Conservation (phyloP, 768 basidiomycete genomes). For the Tremella fuciformis region DNA sequence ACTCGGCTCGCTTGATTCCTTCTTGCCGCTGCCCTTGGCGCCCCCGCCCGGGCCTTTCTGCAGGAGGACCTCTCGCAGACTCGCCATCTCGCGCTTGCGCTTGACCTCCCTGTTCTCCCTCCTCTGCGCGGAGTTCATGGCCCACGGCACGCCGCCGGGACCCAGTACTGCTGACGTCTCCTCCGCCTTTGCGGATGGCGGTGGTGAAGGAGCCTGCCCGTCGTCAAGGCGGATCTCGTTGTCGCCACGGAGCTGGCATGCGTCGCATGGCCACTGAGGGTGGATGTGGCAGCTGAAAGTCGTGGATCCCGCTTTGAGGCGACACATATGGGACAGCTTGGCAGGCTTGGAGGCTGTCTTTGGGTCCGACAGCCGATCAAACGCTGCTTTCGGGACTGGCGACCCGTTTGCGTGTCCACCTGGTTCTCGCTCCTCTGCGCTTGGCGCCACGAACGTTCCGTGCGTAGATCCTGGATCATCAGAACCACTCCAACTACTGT, state of each 20-base stretch:
- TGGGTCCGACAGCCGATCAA: slow-evolving; percentile 32
- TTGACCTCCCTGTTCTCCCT: slow-evolving; percentile 32
- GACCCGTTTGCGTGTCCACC: background rate
- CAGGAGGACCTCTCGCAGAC: slow-evolving; percentile 25
- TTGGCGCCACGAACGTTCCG: slow-evolving; percentile 35
- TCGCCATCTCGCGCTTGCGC: slow-evolving; percentile 37
- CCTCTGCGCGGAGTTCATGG: slow-evolving; percentile 31
- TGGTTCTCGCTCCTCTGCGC: background rate
- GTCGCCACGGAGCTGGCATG: slow-evolving; percentile 27
- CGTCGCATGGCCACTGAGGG: slow-evolving; percentile 44
- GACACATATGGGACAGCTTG: slow-evolving; percentile 26
- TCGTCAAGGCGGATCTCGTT: slow-evolving; percentile 39
- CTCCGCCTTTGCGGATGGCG: too few species aligned
- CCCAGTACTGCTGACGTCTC: background rate
- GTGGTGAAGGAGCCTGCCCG: slow-evolving; percentile 8
- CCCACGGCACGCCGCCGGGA: background rate
- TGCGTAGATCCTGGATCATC: slow-evolving; percentile 45
- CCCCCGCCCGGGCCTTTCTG: slow-evolving; percentile 2
- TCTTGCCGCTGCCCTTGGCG: background rate
- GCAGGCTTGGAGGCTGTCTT: slow-evolving; percentile 37
- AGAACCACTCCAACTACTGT: background rate
- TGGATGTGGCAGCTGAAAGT: slow-evolving; percentile 45
- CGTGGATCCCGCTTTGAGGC: slow-evolving; percentile 36
- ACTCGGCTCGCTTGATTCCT: slow-evolving; percentile 1
- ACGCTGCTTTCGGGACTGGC: background rate